Evolutionary conservation across 2,329 filamentous ascomycete genomes (phyloP), one percentile per base, ranked within the genome.

Genomic region (Fusarium burgessii): DNA sequence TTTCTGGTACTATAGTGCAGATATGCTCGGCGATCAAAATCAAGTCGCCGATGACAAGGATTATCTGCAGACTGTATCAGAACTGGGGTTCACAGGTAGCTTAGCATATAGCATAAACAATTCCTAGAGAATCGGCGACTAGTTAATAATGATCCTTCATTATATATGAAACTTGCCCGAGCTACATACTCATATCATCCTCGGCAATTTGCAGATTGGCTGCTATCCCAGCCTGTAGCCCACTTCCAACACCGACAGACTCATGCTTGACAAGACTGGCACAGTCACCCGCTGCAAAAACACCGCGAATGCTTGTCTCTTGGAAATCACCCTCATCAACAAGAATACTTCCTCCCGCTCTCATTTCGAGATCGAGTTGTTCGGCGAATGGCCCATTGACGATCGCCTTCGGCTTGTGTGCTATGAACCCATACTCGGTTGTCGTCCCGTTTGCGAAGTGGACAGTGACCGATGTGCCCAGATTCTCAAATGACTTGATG

Each of bases 121-220:
- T 23, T 23, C 23, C 0, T 17, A 2, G 15, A 15, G 47, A n/a
- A 15, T 47, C 40, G 17, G 14, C 20, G 18, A n/a, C 29, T 29
- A 5, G 18, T 42, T 12, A 6, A 17, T 4, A 3, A 12, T 13
- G 5, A 1, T n/a, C 13, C 5, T 14, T 5, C 1, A 25, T 23
- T 17, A 10, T 52, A 13, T 5, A 3, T 5, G 20, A 7, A n/a
- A 5, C 2, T 18, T 17, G 8, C 35, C 4, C 12, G 11, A 7
- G 2, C 4, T 38, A 18, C 7, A 18, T 13, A 4, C 9, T 6
- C 13, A 35, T 38, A 58, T 66, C 51, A 35, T 66, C 61, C 6
- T 66, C 51, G 13, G 20, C 61, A 25, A 66, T 66, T 18, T 59
- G 61, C 2, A 66, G 8, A 18, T 50, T 66, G 3, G 38, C 43